These are phyloP conservation scores for Clavulina sp. DNA, from an alignment of 768 basidiomycete genomes.

Conservation along the genomic window DNA sequence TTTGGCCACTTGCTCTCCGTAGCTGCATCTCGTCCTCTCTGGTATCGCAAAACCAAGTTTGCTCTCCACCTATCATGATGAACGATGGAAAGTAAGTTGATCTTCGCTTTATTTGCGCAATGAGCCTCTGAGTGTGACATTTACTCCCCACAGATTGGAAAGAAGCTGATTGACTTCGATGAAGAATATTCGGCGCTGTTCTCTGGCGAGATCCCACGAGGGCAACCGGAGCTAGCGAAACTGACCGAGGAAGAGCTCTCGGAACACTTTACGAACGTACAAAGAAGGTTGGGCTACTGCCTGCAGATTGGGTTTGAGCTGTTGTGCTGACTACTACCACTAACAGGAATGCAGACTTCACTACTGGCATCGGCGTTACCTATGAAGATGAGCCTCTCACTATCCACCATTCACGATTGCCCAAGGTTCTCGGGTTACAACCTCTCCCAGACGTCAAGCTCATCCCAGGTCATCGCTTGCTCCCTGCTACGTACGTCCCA, in stretches of 20 bases:
- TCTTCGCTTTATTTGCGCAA: not conserved
- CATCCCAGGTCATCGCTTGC: not conserved
- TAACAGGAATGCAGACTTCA: conserved; percentile 1
- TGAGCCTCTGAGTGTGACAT: not conserved
- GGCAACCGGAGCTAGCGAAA: not conserved
- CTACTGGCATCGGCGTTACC: not conserved
- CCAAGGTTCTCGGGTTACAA: not conserved
- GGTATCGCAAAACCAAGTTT: conserved; percentile 11
- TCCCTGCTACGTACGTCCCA: not conserved
- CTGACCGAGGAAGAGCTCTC: not conserved
- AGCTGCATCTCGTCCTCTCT: not conserved
- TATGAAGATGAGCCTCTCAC: conserved; percentile 1
- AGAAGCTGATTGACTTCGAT: conserved; percentile 16
- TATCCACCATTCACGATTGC: not conserved
- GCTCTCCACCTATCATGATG: conserved; percentile 17
- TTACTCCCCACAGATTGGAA: not conserved
- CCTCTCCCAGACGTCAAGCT: not conserved
- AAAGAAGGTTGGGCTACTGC: not conserved
- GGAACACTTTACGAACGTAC: not conserved
- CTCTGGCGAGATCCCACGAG: not conserved
- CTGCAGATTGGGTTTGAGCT: too few relatives aligned
- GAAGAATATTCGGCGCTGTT: conserved; percentile 9
- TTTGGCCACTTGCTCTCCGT: not conserved
- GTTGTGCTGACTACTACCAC: not conserved
- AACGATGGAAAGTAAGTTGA: conserved; percentile 12